Conservation (phyloP, 768 basidiomycete genomes). For the Daedaleopsis sinensis region DNA sequence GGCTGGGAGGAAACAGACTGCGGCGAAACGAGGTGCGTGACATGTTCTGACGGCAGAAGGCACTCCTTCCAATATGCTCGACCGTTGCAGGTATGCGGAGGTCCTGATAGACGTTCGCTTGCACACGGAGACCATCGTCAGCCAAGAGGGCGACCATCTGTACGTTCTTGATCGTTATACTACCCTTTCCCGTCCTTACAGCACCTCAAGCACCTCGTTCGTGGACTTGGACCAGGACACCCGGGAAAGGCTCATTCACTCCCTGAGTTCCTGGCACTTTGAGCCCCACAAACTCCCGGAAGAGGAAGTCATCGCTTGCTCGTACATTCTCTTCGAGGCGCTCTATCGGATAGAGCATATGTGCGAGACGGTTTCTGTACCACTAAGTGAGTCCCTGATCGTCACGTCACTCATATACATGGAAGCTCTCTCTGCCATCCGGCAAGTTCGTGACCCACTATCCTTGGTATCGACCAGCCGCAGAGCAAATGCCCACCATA, state of each 20-base stretch:
- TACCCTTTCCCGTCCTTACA: neutral
- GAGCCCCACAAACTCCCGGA: slow-evolving; percentile 84
- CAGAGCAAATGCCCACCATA: neutral
- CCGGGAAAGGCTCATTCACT: slow-evolving; percentile 64
- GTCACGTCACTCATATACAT: neutral
- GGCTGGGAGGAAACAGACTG: slow-evolving; percentile 53
- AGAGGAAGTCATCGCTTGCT: slow-evolving; percentile 81
- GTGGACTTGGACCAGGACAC: slow-evolving; percentile 49
- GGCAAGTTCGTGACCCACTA: neutral
- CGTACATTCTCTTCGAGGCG: slow-evolving; percentile 85
- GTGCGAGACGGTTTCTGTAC: slow-evolving; percentile 56
- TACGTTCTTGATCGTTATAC: slow-evolving; percentile 33
- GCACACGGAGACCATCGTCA: slow-evolving; percentile 75
- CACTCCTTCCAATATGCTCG: neutral
- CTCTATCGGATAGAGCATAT: slow-evolving; percentile 81
- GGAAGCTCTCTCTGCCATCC: neutral
- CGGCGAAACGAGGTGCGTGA: slow-evolving; percentile 52
- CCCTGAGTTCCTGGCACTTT: slow-evolving; percentile 85
- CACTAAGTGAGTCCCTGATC: slow-evolving; percentile 44
- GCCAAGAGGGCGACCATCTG: slow-evolving; percentile 49
- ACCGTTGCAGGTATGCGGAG: slow-evolving; percentile 65
- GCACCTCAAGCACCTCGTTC: slow-evolving; percentile 20
- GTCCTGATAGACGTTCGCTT: slow-evolving; percentile 83
- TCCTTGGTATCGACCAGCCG: neutral
- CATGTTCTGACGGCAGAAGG: slow-evolving; percentile 11